phyloP scores from a whole-genome alignment of 1,284 basidiomycete genomes.

The Cutaneotrichosporon dermatis region DNA sequence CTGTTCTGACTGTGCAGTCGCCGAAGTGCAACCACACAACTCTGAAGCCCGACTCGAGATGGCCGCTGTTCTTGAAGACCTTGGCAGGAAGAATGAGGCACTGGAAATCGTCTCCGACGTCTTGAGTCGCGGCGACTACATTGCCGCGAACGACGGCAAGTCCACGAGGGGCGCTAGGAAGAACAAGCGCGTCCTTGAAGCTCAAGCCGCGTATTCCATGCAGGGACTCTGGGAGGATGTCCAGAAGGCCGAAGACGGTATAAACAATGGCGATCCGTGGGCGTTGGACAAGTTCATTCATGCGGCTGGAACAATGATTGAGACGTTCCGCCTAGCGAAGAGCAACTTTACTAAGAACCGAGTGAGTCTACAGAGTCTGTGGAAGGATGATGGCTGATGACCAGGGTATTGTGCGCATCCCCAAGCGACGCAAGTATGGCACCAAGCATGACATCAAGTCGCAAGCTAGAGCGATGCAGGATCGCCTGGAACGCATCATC shows the following conservation, averaged over 20 bases:
- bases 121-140: slow-evolving; percentile 19
- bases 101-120: slow-evolving; percentile 75
- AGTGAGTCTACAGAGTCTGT: slow-evolving; percentile 46
- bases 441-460: slow-evolving; percentile 28
- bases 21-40: slow-evolving; percentile 65
- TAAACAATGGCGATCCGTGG: slow-evolving; percentile 43
- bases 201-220: slow-evolving; percentile 43
- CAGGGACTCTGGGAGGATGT: slow-evolving; percentile 45
- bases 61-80: slow-evolving; percentile 76
- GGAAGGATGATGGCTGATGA: not conserved
- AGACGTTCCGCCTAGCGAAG: slow-evolving; percentile 80
- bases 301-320: slow-evolving; percentile 77
- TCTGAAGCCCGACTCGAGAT: slow-evolving; percentile 81
- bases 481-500: slow-evolving; percentile 42
- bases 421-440: slow-evolving; percentile 25
- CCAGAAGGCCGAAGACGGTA: slow-evolving; percentile 41
- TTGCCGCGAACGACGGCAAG: slow-evolving; percentile 11
- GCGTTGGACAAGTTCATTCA: slow-evolving; percentile 63
- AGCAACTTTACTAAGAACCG: slow-evolving; percentile 72
- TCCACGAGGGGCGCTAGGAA: slow-evolving; percentile 29
- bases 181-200: slow-evolving; percentile 38
- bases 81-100: slow-evolving; percentile 74
- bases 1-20: slow-evolving; percentile 53
- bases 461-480: slow-evolving; percentile 39
- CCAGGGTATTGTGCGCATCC: slow-evolving; percentile 39